Evolutionary conservation across 2,329 filamentous ascomycete genomes (phyloP).

Genomic region (Claviceps lovelessii): DNA sequence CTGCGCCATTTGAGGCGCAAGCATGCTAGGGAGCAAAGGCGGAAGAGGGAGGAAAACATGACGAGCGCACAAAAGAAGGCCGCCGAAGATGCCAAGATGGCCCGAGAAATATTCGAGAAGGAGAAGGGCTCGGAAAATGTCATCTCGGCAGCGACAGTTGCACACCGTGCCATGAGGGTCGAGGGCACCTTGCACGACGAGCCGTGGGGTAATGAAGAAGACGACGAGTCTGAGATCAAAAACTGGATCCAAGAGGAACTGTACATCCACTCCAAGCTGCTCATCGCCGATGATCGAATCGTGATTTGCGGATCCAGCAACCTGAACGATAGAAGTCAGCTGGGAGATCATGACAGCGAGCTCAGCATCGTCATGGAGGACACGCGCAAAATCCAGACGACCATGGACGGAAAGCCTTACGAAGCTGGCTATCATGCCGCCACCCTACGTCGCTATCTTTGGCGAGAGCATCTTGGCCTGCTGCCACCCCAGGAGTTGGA

Average conservation of each 20-base stretch:
- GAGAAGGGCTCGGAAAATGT: slow-evolving; percentile 24
- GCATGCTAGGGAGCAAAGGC: slow-evolving; percentile 15
- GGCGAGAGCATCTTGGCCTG: slow-evolving; percentile 81
- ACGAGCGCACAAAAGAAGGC: slow-evolving; percentile 17
- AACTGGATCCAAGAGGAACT: slow-evolving; percentile 94
- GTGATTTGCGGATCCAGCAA: slow-evolving; percentile 81
- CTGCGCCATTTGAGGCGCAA: slow-evolving; percentile 15
- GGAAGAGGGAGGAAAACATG: slow-evolving; percentile 1
- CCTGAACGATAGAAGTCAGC: slow-evolving; percentile 78
- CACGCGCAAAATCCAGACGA: slow-evolving; percentile 51
- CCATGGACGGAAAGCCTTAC: slow-evolving; percentile 66
- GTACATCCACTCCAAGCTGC: slow-evolving; percentile 84
- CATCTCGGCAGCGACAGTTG: slow-evolving; percentile 34
- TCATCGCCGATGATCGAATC: slow-evolving; percentile 75
- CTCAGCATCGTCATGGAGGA: slow-evolving; percentile 85
- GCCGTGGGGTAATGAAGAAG: slow-evolving; percentile 52
- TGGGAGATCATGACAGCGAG: slow-evolving; percentile 83
- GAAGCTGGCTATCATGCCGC: slow-evolving; percentile 70
- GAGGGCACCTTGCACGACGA: slow-evolving; percentile 49
- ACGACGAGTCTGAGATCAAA: slow-evolving; percentile 60
- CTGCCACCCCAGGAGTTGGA: slow-evolving; percentile 59
- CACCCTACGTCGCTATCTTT: slow-evolving; percentile 67
- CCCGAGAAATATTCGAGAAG: slow-evolving; percentile 39
- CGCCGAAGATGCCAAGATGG: slow-evolving; percentile 27
- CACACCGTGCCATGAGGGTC: slow-evolving; percentile 68